phyloP scores from a whole-genome alignment of 176 grass and related monocot genomes.

The Paspalum notatum region DNA sequence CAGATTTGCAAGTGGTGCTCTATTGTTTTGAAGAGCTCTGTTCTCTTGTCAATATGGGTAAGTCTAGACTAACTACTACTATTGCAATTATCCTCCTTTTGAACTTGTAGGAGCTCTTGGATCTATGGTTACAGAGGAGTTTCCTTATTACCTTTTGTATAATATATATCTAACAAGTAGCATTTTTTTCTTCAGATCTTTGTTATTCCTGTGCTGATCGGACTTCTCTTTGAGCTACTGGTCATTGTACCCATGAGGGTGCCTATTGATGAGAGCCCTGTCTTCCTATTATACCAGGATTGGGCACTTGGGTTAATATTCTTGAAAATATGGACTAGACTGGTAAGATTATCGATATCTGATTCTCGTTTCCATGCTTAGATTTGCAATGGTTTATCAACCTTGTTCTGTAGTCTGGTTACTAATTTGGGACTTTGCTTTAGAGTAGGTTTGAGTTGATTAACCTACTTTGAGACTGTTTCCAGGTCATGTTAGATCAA shows the following conservation, averaged over 20 bases:
- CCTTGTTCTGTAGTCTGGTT: neutral
- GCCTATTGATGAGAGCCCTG: slow-evolving; percentile 91
- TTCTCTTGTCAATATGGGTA: slow-evolving; percentile 95
- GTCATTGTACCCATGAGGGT: slow-evolving; percentile 99
- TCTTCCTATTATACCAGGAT: slow-evolving; percentile 98
- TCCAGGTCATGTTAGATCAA: slow-evolving; percentile 94
- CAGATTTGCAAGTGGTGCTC: slow-evolving; percentile 90
- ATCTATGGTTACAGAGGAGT: neutral
- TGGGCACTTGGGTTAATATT: slow-evolving; percentile 97
- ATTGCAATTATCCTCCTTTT: neutral
- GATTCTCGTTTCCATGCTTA: neutral
- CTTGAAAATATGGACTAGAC: slow-evolving; percentile 96
- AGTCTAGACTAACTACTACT: slow-evolving; percentile 33
- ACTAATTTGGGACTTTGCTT: neutral
- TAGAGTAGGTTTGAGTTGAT: neutral
- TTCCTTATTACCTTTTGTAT: neutral
- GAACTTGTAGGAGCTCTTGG: neutral
- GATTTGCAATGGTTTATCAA: neutral
- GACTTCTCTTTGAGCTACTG: slow-evolving; percentile 89
- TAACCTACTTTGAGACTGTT: slow-evolving; percentile 1
- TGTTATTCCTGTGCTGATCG: slow-evolving; percentile 92
- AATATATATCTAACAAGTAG: slow-evolving; percentile 32
- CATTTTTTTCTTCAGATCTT: slow-evolving; percentile 63
- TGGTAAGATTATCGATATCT: slow-evolving; percentile 53
- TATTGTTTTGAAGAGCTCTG: slow-evolving; percentile 85